These are phyloP conservation scores for Cymodocea nodosa DNA, from an alignment of 116 monocot genomes.

Conservation along the genomic window DNA sequence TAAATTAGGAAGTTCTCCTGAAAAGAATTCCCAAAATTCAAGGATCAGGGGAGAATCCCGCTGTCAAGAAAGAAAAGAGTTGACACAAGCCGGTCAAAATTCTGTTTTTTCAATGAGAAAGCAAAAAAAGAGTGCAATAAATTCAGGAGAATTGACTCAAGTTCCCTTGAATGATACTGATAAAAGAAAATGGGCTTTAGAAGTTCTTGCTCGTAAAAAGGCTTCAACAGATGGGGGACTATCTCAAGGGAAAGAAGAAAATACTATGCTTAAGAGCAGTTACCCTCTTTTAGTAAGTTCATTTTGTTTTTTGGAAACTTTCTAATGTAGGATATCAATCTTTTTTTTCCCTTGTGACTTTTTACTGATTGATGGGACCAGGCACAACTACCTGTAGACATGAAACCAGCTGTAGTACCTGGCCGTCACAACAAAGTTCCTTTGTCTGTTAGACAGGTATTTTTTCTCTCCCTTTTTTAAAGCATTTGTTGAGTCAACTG, in stretches of 20 bases:
- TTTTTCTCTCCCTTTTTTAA: background rate
- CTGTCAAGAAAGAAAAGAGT: background rate
- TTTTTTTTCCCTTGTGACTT: background rate
- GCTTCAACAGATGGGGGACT: constrained; percentile 18
- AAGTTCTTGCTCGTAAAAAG: constrained; percentile 83
- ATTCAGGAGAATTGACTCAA: constrained; percentile 16
- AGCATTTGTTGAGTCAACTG: background rate
- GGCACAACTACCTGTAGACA: constrained; percentile 74
- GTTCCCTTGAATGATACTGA: constrained; percentile 31
- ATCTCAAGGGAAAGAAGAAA: constrained; percentile 28
- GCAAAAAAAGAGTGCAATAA: constrained; percentile 14
- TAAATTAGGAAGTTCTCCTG: background rate
- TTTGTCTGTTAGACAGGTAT: constrained; percentile 74
- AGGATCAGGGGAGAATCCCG: background rate
- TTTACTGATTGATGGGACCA: constrained; percentile 20
- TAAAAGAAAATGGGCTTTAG: constrained; percentile 91
- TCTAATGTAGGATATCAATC: background rate
- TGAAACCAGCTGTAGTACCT: constrained; percentile 50
- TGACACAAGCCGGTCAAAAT: constrained; percentile 5
- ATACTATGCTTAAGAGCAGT: constrained; percentile 35
- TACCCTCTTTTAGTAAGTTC: constrained; percentile 71
- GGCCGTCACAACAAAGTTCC: constrained; percentile 60
- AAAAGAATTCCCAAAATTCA: background rate
- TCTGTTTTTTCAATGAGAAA: constrained; percentile 7
- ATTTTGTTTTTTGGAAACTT: background rate